Conservation (phyloP, 441 rosid genomes). For the Isatis lusitanica region DNA sequence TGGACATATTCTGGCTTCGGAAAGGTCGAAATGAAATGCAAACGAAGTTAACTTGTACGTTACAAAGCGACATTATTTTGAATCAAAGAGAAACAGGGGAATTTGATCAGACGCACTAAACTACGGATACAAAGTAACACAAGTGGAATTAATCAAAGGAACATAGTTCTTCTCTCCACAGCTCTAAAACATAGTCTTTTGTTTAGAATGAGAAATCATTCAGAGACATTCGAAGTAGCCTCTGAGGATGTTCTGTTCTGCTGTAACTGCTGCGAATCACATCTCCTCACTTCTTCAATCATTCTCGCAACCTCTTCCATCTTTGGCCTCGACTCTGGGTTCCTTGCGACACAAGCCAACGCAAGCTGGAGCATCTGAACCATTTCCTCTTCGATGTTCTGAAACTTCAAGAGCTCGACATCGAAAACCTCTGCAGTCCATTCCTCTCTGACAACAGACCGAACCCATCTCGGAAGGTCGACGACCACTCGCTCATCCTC, state of each 20-base stretch:
- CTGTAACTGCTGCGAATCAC: conserved; percentile 31
- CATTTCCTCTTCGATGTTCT: conserved; percentile 63
- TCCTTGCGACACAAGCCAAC: conserved; percentile 52
- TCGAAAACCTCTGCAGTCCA: conserved; percentile 78
- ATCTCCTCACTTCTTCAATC: conserved; percentile 57
- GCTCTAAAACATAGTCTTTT: neutral
- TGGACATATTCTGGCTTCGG: neutral
- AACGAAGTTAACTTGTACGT: neutral
- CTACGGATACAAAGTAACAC: conserved; percentile 3
- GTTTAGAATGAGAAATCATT: conserved; percentile 18
- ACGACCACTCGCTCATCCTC: conserved; percentile 47
- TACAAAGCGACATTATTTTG: neutral
- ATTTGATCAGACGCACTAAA: conserved; percentile 5
- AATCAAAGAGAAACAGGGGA: conserved; percentile 2
- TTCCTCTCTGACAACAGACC: conserved; percentile 67
- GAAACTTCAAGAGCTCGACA: conserved; percentile 57
- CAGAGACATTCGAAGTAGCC: conserved; percentile 52
- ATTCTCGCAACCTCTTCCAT: conserved; percentile 51
- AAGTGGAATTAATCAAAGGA: conserved; percentile 1
- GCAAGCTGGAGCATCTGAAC: conserved; percentile 70
- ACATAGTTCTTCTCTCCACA: neutral
- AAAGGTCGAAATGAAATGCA: neutral
- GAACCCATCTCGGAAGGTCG: conserved; percentile 74
- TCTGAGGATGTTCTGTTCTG: conserved; percentile 59
- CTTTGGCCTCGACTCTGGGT: conserved; percentile 51